These are phyloP conservation scores for Tolypocladium sp. DNA, from an alignment of 2,329 filamentous ascomycete species.

Conservation along the genomic window DNA sequence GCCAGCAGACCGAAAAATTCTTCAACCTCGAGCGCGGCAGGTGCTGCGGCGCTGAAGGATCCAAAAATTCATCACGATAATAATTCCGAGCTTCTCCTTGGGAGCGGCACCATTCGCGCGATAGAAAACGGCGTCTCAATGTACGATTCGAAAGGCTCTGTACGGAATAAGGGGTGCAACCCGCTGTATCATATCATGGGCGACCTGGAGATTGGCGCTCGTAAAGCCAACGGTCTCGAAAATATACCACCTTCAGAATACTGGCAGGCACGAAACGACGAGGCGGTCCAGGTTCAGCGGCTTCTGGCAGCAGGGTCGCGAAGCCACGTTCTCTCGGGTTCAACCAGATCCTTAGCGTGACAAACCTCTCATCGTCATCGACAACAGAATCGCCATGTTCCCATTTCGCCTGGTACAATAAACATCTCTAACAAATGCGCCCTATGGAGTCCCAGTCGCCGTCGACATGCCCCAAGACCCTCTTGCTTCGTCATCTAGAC, in stretches of 20 bases:
- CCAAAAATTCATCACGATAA: neutral
- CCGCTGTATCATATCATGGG: neutral
- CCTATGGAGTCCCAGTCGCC: neutral
- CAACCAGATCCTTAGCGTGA: neutral
- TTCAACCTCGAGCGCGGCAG: neutral
- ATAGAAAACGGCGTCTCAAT: neutral
- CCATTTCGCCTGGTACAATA: neutral
- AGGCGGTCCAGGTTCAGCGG: neutral
- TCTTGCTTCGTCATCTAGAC: conserved; percentile 13
- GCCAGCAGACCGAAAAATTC: neutral
- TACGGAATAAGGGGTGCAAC: neutral
- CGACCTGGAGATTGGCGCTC: neutral
- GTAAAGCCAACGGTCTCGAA: neutral
- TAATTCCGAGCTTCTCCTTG: neutral
- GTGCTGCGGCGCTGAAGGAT: neutral
- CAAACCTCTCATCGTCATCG: neutral
- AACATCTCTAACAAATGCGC: neutral
- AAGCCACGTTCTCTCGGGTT: neutral
- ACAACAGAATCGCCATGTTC: neutral
- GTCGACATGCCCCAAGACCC: neutral
- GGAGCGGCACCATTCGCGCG: neutral
- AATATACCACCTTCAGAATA: neutral
- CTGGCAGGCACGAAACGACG: neutral
- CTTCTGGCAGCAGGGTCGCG: neutral
- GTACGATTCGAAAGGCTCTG: neutral